These are phyloP conservation scores for Mycena metata DNA, from an alignment of 768 basidiomycete species.

Conservation along the genomic window DNA sequence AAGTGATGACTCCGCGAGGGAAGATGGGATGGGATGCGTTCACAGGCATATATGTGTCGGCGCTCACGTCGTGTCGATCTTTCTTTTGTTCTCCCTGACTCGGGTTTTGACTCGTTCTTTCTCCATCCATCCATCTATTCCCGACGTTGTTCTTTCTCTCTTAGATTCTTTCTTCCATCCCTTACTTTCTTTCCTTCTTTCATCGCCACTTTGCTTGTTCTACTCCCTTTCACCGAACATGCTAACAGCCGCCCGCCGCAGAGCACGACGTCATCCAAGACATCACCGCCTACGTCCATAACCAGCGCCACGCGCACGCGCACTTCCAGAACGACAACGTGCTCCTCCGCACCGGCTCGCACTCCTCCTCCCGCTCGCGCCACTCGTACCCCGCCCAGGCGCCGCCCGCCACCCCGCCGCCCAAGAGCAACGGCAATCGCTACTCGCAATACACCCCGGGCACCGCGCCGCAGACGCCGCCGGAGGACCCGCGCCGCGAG, in stretches of 20 bases:
- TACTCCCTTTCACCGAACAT: no score
- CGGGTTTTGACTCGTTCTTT: neutral
- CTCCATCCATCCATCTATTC: neutral
- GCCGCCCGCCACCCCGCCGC: constrained; percentile 24
- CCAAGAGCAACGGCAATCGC: constrained; percentile 6
- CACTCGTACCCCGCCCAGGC: constrained; percentile 29
- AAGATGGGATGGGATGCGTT: no score
- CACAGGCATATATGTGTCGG: no score
- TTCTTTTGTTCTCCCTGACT: neutral
- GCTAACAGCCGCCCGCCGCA: constrained; percentile 19
- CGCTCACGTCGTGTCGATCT: no score
- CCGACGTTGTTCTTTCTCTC: neutral
- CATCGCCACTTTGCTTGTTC: no score
- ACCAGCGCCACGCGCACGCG: no score
- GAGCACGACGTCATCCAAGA: constrained; percentile 32
- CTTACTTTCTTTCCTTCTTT: neutral
- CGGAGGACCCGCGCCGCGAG: constrained; percentile 18
- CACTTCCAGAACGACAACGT: constrained; percentile 16
- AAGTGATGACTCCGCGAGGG: neutral
- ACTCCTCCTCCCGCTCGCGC: constrained; percentile 33
- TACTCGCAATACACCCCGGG: constrained; percentile 31
- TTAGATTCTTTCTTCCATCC: neutral
- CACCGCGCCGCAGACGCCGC: constrained; percentile 22
- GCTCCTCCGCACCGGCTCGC: constrained; percentile 28
- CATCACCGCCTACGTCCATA: constrained; percentile 20